These are phyloP conservation scores for Lumnitzera littorea DNA, from an alignment of 345 rosid genomes.

Conservation along the genomic window DNA sequence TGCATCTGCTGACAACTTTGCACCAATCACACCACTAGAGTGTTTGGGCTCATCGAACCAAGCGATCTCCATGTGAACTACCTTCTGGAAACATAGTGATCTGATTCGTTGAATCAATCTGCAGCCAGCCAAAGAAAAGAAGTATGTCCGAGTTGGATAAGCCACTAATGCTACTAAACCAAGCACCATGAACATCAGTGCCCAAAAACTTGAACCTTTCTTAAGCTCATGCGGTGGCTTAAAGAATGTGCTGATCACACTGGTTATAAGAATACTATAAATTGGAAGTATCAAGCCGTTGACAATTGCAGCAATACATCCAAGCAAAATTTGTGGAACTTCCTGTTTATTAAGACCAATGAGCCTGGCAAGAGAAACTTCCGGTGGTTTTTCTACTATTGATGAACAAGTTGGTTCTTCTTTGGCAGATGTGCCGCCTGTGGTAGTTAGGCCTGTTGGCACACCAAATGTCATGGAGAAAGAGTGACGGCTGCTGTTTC, in stretches of 20 bases:
- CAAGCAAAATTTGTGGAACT: slow-evolving; percentile 50
- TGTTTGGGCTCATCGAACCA: slow-evolving; percentile 78
- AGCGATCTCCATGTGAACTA: slow-evolving; percentile 72
- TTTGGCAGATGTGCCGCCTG: slow-evolving; percentile 24
- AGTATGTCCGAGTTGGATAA: slow-evolving; percentile 37
- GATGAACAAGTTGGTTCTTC: slow-evolving; percentile 15
- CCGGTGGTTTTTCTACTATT: slow-evolving; percentile 18
- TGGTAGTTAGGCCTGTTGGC: slow-evolving; percentile 31
- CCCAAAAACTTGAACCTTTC: slow-evolving; percentile 63
- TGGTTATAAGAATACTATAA: slow-evolving; percentile 49
- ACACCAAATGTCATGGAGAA: slow-evolving; percentile 50
- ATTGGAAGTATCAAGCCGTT: slow-evolving; percentile 57
- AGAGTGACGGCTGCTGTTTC: slow-evolving; percentile 52
- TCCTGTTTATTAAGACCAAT: slow-evolving; percentile 79
- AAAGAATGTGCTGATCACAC: slow-evolving; percentile 42
- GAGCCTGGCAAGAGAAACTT: slow-evolving; percentile 47
- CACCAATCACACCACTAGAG: slow-evolving; percentile 79
- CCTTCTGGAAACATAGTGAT: slow-evolving; percentile 74
- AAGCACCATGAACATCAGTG: slow-evolving; percentile 46
- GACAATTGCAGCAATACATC: slow-evolving; percentile 40
- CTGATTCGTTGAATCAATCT: slow-evolving; percentile 59
- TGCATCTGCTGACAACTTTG: slow-evolving; percentile 88
- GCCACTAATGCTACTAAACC: slow-evolving; percentile 49
- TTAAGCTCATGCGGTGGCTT: slow-evolving; percentile 50
- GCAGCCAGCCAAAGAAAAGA: slow-evolving; percentile 68